Base-by-base conservation (phyloP, 768 basidiomycete species). In the Podaxis sp. region DNA sequence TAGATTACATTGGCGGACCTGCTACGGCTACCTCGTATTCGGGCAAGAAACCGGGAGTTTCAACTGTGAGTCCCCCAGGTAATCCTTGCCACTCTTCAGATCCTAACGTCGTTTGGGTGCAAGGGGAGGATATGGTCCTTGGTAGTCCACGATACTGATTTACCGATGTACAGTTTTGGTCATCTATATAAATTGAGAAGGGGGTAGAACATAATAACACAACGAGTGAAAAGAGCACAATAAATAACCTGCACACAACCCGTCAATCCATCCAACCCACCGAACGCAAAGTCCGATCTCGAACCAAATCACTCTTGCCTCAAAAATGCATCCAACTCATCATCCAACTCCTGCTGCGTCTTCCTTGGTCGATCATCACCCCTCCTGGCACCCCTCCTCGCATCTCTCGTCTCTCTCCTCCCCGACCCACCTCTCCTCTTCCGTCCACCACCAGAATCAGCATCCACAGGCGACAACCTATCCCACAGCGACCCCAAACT, bases 311-410 rank as follows among this genome's bases (percentile, higher is more conserved):
- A 60, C 6, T 46, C 59, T 37, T 54, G 56, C n/a, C 82, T 84
- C 64, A 90, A 70, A 72, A 93, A 93, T 14, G 88, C 87, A 35
- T 93, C 91, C 50, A 93, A 75, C 67, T 94, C 91, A 52, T 87
- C 90, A 63, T 94, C 91, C 38, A 94, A 76, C 65, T 93, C 90
- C 72, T 89, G 83, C 68, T 86, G 86, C 0, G 84, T 89, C 71
- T 84, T 85, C 61, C 70, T 79, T 23, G 79, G 76, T 47, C 80
- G 74, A 40, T 75, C 71, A 59, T 69, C 63, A 70, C 74, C 67
- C 65, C 72, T 67, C 63, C 61, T 48, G 27, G 42, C 64, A 64
- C 63, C 69, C 64, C 67, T 67, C 57, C 61, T 64, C 62, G 36
- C 67, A 69, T 44, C 42, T n/a, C 6, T 60, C 70, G 63, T 59